Base-by-base conservation (phyloP, 805 yeast species). In the Jamesozyma rosinii region DNA sequence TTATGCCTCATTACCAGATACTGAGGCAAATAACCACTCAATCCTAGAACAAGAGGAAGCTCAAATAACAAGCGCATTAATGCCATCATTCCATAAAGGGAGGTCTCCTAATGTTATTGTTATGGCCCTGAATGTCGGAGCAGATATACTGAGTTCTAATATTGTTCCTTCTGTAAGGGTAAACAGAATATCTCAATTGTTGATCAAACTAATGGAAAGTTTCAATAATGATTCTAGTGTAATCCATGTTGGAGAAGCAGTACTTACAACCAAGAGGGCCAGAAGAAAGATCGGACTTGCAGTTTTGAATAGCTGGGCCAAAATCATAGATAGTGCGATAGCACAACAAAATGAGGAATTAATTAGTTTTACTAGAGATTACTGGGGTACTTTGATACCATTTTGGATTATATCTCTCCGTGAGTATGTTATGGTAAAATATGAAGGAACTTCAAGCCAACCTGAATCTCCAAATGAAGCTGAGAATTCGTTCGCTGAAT, bases 11-110 rank as follows among this genome's bases (percentile, higher is more conserved):
- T 62, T 78, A 39, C 73, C 68, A 10, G 95, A 84, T 57, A 87
- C 90, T 0, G 72, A 83, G 24, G 81, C 79, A 52, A 81, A 85
- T 0, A 78, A 79, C 3, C 74, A 75, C 14, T 75, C 90, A 0
- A 70, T 88, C 9, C 65, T 90, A 35, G 95, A 85, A 50, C 97
- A 89, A 62, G 95, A 84, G 55, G 96, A 92, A 54, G 97, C 97
- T 0, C 96, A 87, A 53, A 85, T 92, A 9, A 81, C 85, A 9
- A 81, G 95, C 45, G 95, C 97, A 0, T 69, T 90, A 44, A 75
- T 87, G 39, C 95, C 97, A 0, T 86, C 95, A 10, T 90, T 92
- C 64, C 74, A 73, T 29, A 67, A 73, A 3, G 89, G 80, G 17
- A 80, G 88, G 44, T 79, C 82, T 11, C 77, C 94, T 1, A 74